Evolutionary conservation across 2,329 filamentous ascomycete genomes (phyloP).

Genomic region (Xylaria sp.): DNA sequence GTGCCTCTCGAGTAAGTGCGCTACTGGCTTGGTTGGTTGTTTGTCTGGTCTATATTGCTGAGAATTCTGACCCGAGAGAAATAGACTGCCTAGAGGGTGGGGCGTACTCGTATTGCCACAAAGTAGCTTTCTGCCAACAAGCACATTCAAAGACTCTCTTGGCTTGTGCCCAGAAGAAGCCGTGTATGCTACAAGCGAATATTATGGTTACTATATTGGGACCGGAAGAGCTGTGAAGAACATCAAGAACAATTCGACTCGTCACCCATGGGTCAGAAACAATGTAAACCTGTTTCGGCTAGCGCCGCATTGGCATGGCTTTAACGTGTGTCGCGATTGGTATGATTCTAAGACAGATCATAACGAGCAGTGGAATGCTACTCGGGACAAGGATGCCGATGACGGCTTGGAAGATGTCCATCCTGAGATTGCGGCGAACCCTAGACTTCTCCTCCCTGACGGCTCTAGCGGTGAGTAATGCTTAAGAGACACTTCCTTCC

Average conservation of each 20-base stretch:
- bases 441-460: not conserved
- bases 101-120: conserved; percentile 60
- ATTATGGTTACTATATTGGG: conserved; percentile 46
- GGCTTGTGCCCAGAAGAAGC: conserved; percentile 47
- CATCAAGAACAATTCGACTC: conserved; percentile 44
- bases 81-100: conserved; percentile 55
- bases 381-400: conserved; percentile 21
- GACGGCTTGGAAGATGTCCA: not conserved
- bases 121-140: conserved; percentile 55
- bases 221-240: conserved; percentile 40
- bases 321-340: not conserved
- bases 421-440: too few relatives aligned
- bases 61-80: conserved; percentile 23
- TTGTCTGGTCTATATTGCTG: conserved; percentile 34
- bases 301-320: not conserved
- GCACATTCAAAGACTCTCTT: conserved; percentile 47
- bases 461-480: conserved; percentile 33
- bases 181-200: conserved; percentile 32
- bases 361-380: not conserved
- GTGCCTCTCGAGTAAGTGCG: not conserved
- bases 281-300: conserved; percentile 29
- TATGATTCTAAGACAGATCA: conserved; percentile 6
- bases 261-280: conserved; percentile 46
- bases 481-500: not conserved
- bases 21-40: not conserved